Conservation (phyloP, 1,139 yeast species). For the Kodamaea fungicola region DNA sequence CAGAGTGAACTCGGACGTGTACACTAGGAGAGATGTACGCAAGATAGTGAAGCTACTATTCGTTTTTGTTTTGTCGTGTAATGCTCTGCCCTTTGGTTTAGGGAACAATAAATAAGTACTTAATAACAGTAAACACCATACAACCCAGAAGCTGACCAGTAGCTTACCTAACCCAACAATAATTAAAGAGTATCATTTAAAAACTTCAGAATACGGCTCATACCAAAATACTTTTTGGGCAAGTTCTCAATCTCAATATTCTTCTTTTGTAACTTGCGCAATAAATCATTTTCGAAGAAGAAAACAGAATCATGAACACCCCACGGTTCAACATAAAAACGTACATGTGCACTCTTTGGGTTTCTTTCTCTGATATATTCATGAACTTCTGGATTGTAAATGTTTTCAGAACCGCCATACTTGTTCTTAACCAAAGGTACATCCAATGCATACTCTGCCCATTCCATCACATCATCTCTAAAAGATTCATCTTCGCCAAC, state of each 20-base stretch:
- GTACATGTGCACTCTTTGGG: constrained; percentile 15
- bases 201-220: constrained; percentile 23
- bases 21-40: too few relatives aligned
- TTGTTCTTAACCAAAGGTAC: constrained; percentile 21
- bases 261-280: constrained; percentile 6
- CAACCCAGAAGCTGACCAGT: too few relatives aligned
- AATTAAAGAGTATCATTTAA: constrained; percentile 24
- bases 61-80: too few relatives aligned
- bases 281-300: constrained; percentile 27
- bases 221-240: constrained; percentile 24
- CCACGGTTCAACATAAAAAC: constrained; percentile 38
- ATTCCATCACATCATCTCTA: constrained; percentile 39
- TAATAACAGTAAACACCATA: too few relatives aligned
- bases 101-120: too few relatives aligned
- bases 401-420: constrained; percentile 26
- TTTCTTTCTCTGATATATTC: constrained; percentile 13
- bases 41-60: too few relatives aligned
- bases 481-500: constrained; percentile 45
- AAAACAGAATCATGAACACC: constrained; percentile 42
- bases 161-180: too few relatives aligned
- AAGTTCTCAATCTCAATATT: constrained; percentile 7
- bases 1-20: too few relatives aligned
- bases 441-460: constrained; percentile 32
- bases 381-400: constrained; percentile 17
- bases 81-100: too few relatives aligned